phyloP scores from a whole-genome alignment of 2,329 filamentous ascomycete genomes.

The Byssoonygena ceratinophila region DNA sequence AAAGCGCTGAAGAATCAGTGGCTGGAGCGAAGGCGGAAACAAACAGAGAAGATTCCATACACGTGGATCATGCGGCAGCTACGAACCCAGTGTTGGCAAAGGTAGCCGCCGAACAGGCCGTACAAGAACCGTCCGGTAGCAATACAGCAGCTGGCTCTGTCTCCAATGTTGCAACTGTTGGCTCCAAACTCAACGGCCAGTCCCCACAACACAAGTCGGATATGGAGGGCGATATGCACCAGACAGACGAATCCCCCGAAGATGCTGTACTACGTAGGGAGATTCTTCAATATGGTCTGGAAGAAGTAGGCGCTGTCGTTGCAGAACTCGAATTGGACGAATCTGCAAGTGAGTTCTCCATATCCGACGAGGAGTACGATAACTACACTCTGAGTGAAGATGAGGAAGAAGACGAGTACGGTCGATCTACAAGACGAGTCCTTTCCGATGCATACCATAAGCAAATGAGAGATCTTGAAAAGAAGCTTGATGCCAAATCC shows the following conservation, averaged over 20 bases:
- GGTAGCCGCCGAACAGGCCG: not conserved
- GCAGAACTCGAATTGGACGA: conserved; percentile 82
- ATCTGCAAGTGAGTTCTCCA: conserved; percentile 39
- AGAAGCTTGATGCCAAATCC: conserved; percentile 53
- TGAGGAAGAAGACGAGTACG: conserved; percentile 60
- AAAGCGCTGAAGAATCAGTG: not conserved
- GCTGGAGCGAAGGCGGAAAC: not conserved
- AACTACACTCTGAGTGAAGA: conserved; percentile 43
- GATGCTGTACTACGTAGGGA: conserved; percentile 71
- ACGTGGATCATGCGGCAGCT: not conserved
- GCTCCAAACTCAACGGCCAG: not conserved
- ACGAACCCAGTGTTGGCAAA: not conserved
- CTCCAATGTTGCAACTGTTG: conserved; percentile 6
- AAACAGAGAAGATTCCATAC: not conserved
- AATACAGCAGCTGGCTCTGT: not conserved
- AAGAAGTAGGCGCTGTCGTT: conserved; percentile 82
- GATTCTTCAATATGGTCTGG: conserved; percentile 82
- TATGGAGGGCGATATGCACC: conserved; percentile 30
- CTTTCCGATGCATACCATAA: conserved; percentile 65
- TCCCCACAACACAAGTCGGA: not conserved
- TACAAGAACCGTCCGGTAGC: not conserved
- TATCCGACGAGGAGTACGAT: conserved; percentile 46
- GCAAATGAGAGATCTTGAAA: conserved; percentile 77
- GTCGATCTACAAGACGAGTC: conserved; percentile 56
- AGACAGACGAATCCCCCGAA: conserved; percentile 66